A percentile compares a stretch with the other conserved stretches of the same genome.
phyloP scores from a whole-genome alignment of 2,329 filamentous ascomycete species.

The Neofusicoccum sp. region DNA sequence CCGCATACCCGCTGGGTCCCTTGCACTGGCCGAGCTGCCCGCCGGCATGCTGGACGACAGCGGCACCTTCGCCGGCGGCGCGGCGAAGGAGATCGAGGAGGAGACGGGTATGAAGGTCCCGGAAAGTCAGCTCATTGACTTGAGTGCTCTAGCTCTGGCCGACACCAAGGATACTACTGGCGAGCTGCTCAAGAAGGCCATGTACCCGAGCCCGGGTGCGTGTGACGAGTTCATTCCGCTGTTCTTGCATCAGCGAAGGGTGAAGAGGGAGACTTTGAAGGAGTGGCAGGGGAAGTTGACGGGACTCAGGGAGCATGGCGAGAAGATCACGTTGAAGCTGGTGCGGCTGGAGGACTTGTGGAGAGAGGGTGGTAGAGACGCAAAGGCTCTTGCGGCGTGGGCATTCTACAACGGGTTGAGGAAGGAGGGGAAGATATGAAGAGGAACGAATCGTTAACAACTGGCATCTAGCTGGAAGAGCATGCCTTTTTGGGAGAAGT shows the following conservation, averaged over 20 bases:
- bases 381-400: constrained; percentile 58
- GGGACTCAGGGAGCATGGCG: constrained; percentile 57
- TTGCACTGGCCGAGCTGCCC: constrained; percentile 59
- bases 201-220: constrained; percentile 59
- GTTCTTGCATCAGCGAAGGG: constrained; percentile 58
- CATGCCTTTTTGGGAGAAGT: too few species aligned
- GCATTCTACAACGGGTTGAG: constrained; percentile 58
- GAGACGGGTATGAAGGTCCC: constrained; percentile 58
- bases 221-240: constrained; percentile 63
- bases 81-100: constrained; percentile 60
- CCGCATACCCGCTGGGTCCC: constrained; percentile 57
- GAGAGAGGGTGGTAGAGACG: constrained; percentile 58
- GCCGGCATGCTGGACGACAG: constrained; percentile 62
- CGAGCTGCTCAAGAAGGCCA: constrained; percentile 49
- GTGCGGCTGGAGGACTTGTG: constrained; percentile 55
- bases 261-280: constrained; percentile 52
- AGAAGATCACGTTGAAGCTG: constrained; percentile 62
- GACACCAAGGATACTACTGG: constrained; percentile 18
- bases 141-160: constrained; percentile 54
- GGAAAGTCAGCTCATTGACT: constrained; percentile 54
- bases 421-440: constrained; percentile 46
- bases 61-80: constrained; percentile 56
- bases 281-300: constrained; percentile 57
- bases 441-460: neutral
- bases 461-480: too few species aligned